Evolutionary conservation across 257 asterid genomes (phyloP), one percentile per base, ranked within the genome.

Genomic region (Capsicum chinense): DNA sequence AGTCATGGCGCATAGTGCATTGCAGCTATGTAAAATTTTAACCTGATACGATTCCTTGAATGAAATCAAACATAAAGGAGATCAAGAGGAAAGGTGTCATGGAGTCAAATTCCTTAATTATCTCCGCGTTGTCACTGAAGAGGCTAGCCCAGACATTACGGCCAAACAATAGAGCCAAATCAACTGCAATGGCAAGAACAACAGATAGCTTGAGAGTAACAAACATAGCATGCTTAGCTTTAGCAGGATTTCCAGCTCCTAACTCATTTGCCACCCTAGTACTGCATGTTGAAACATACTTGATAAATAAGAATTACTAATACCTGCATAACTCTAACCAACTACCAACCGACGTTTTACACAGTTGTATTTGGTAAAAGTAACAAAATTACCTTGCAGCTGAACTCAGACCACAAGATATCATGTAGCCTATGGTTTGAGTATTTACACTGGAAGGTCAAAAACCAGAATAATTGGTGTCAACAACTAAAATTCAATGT

Each of bases 221-320:
- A 11, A 13, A 52, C 95, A 89, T 89, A 37, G 97, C 97, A 3
- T 83, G 92, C 87, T 87, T 94, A 5, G 99, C 99, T 82, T 86
- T 78, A 19, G 60, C 79, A 1, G 95, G 91, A 58, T 91, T 84
- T 44, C 97, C 97, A 1, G 93, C 94, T 39, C 98, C 98, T 39
- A 95, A 63, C 91, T 92, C 98, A 74, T 95, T 95, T 7, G 98
- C 91, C 84, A 95, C 98, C 89, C 99, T 91, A 0, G 97, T 92
- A 90, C 99, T 95, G 95, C 87, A 87, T 33, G 62, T 56, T 56
- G 62, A 56, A 5, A 56, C n/a, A 14, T 15, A 56, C 5, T 56
- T 14, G 5, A 56, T 56, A 56, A 56, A 56, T 56, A 56, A 15
- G 62, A 56, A 39, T 39, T 44, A 44, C 48, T 44, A 44, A 5